Base-by-base conservation (phyloP, 345 rosid species). In the Firmiana major region DNA sequence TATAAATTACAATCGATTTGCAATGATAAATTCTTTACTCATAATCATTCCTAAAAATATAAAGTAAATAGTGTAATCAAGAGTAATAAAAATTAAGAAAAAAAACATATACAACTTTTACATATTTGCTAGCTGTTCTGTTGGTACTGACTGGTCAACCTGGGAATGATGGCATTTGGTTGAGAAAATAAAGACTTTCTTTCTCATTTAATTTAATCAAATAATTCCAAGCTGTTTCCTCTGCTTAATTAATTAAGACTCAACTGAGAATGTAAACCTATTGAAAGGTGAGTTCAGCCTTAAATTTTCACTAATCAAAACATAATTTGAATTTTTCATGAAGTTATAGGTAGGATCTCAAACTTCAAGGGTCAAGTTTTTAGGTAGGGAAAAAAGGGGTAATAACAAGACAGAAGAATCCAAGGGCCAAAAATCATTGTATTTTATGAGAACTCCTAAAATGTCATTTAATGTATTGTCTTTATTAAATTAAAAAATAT, bases 341-440 rank as follows among this genome's bases (percentile, higher is more conserved):
- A 65, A 38, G 24, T 62, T 62, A 15, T 60, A 12, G 21, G 42
- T 16, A 9, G 43, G 5, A 24, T 24, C 40, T 69, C 73, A 26
- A 7, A 69, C 15, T 8, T 64, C 38, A 19, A 64, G 9, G 9
- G 69, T 64, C 69, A 17, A 38, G 13, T 16, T 40, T 48, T 48
- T 48, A 22, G 45, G n/a, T 45, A 68, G 38, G 3, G 53, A 3
- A 45, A 45, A 66, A 66, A 10, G 1, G 13, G 7, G 57, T 16
- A 69, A 74, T 28, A 59, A 46, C 24, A 26, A 69, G 43, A 40
- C 43, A 71, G 75, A 78, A 64, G 84, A 60, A 49, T 49, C 53
- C 53, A 13, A 49, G 53, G 42, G 49, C 42, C 43, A 21, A 26
- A 6, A 13, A 42, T 0, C 26, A 12, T 12, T 43, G 9, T 2